Conservation (phyloP, 2,329 filamentous ascomycete genomes). For the Epichloe amarillans region DNA sequence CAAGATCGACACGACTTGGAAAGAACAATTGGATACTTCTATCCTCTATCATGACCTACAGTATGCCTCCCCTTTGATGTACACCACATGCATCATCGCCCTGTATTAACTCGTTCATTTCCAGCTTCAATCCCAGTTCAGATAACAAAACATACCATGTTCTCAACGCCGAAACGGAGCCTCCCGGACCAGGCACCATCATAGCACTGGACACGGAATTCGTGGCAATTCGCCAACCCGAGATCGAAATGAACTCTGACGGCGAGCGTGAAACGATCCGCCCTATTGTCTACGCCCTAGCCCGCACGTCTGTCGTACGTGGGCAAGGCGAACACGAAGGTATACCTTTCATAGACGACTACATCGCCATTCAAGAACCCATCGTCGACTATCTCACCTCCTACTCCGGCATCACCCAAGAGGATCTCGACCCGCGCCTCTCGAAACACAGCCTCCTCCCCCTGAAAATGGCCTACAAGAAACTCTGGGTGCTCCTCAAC, state of each 20-base stretch:
- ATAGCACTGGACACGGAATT: conserved; percentile 94
- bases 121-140: conserved; percentile 23
- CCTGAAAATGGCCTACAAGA: conserved; percentile 91
- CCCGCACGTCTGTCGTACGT: conserved; percentile 82
- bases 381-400: conserved; percentile 93
- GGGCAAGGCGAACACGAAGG: conserved; percentile 68
- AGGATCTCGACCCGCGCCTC: conserved; percentile 69
- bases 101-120: neutral
- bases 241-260: conserved; percentile 92
- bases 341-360: conserved; percentile 89
- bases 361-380: conserved; percentile 79
- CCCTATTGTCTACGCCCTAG: conserved; percentile 79
- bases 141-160: conserved; percentile 42
- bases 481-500: conserved; percentile 92
- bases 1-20: conserved; percentile 76
- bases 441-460: conserved; percentile 71
- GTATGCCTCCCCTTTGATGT: conserved; percentile 22
- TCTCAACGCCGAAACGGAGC: conserved; percentile 46
- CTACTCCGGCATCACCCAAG: conserved; percentile 79
- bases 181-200: conserved; percentile 56
- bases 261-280: conserved; percentile 85
- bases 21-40: conserved; percentile 66
- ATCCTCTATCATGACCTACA: conserved; percentile 63
- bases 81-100: conserved; percentile 5
- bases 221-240: conserved; percentile 79